Conservation (phyloP, 768 basidiomycete genomes). For the Nidularia sp. region DNA sequence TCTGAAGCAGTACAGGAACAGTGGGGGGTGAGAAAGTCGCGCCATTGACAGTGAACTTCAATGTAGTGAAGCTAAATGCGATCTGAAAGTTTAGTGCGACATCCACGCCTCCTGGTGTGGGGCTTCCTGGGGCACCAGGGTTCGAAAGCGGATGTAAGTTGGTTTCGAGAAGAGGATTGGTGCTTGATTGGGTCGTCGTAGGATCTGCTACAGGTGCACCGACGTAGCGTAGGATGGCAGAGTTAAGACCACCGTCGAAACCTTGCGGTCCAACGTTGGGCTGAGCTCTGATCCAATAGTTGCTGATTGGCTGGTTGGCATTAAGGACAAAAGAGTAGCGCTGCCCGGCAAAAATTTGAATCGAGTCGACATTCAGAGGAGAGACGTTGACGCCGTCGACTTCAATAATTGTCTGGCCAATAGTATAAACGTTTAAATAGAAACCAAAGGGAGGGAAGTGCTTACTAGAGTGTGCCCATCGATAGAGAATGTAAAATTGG, state of each 20-base stretch:
- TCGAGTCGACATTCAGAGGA: conserved; percentile 32
- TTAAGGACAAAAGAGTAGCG: conserved; percentile 32
- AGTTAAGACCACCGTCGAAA: conserved; percentile 26
- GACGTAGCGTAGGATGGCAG: conserved; percentile 34
- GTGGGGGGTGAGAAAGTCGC: conserved; percentile 27
- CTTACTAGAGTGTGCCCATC: conserved; percentile 31
- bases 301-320: conserved; percentile 34
- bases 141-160: conserved; percentile 31
- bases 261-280: conserved; percentile 12
- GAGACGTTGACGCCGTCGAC: conserved; percentile 35
- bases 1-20: conserved; percentile 46
- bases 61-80: conserved; percentile 10
- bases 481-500: conserved; percentile 38
- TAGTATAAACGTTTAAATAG: conserved; percentile 48
- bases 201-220: conserved; percentile 41
- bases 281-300: conserved; percentile 38
- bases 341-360: conserved; percentile 39
- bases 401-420: conserved; percentile 48
- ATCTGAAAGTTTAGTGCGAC: conserved; percentile 31
- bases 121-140: conserved; percentile 22
- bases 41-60: conserved; percentile 22
- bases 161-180: conserved; percentile 29
- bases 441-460: conserved; percentile 5
- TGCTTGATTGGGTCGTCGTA: conserved; percentile 17
- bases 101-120: conserved; percentile 35